Evolutionary conservation across 495 filamentous ascomycete species (phyloP).

Genomic region (Xylaria castorea): DNA sequence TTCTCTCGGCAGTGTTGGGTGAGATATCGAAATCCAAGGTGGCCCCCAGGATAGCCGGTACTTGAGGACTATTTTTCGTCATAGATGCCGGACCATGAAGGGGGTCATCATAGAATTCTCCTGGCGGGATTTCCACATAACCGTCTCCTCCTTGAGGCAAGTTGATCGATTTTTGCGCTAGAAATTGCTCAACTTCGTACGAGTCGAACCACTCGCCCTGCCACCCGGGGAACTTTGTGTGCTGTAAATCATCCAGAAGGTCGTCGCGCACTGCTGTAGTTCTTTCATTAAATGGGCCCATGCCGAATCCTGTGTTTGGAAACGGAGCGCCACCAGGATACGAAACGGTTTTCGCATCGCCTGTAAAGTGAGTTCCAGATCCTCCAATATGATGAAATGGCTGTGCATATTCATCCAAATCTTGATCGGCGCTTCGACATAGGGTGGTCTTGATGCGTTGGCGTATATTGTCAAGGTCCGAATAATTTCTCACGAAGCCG

Average conservation of each 20-base stretch:
- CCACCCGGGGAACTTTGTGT: slow-evolving; percentile 56
- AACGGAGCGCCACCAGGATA: slow-evolving; percentile 41
- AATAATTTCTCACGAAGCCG: slow-evolving; percentile 67
- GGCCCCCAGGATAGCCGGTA: neutral
- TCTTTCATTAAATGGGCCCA: slow-evolving; percentile 48
- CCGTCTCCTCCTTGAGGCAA: slow-evolving; percentile 58
- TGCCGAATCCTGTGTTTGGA: slow-evolving; percentile 50
- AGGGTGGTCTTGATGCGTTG: slow-evolving; percentile 54
- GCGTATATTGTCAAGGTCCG: slow-evolving; percentile 56
- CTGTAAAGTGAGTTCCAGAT: slow-evolving; percentile 66
- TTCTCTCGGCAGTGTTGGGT: neutral
- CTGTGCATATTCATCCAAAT: slow-evolving; percentile 64
- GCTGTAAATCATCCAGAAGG: slow-evolving; percentile 42
- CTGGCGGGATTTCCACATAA: slow-evolving; percentile 55
- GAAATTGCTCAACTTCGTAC: slow-evolving; percentile 73
- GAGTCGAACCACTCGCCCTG: slow-evolving; percentile 78
- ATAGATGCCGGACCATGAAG: slow-evolving; percentile 19
- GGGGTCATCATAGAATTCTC: slow-evolving; percentile 38
- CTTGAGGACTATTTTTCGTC: slow-evolving; percentile 25
- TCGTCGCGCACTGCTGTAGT: slow-evolving; percentile 42
- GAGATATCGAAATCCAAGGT: neutral
- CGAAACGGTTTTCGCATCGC: slow-evolving; percentile 31
- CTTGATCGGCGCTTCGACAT: slow-evolving; percentile 48
- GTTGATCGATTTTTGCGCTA: slow-evolving; percentile 63
- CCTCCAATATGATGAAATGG: slow-evolving; percentile 73